Base-by-base conservation (phyloP, 257 asterid genomes). In the Solanum piurae region DNA sequence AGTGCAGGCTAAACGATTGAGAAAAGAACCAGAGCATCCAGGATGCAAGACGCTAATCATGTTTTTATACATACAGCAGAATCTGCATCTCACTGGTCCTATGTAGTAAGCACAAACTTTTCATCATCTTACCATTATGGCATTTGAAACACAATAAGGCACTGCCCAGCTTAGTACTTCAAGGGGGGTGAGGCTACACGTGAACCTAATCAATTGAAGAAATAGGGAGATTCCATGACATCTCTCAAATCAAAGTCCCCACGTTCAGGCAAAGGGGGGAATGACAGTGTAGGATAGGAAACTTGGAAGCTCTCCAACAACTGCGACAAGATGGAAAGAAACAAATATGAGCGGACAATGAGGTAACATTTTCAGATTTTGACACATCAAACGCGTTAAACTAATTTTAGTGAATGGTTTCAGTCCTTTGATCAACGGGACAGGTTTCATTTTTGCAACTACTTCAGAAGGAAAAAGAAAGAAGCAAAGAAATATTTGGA, bases 211-310 rank as follows among this genome's bases (percentile, higher is more conserved):
- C 90, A 97, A 94, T 97, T 97, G 92, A 97, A 97, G 94, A 97
- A 97, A 89, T 97, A 97, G 27, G 97, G 95, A 10, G 99, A 95
- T 85, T 89, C 92, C 88, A 97, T 83, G 72, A 97, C 99, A 31
- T 95, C 96, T 89, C 88, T 89, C 84, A 97, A 96, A 88, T 97
- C 95, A 38, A 97, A 94, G 88, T 94, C 96, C 29, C 99, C 99
- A 64, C 98, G 92, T 62, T 93, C 98, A 3, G 99, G 99, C 93
- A 97, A 89, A 25, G 95, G 92, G n/a, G 99, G 99, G 91, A 97
- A 97, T 27, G 92, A 3, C 89, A 95, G 74, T 37, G 94, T 62
- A 62, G 99, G 99, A 90, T 95, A 97, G 85, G 98, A 92, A 87
- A 77, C 88, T 88, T 97, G 90, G 87, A 97, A 96, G 90, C 95